Base-by-base conservation (phyloP, 805 yeast species). In the Candida morakotiae region DNA sequence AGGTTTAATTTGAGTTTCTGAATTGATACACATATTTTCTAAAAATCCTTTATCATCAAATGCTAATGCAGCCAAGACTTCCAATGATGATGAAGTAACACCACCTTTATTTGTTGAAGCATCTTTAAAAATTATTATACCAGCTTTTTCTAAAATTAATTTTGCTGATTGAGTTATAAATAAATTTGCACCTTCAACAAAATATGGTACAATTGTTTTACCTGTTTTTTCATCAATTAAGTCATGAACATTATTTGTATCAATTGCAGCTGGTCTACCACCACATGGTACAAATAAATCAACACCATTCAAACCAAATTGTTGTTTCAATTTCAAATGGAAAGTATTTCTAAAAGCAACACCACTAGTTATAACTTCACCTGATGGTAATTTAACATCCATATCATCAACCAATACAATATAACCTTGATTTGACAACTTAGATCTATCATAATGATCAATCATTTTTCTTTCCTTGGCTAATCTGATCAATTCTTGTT, bases 41-140 rank as follows among this genome's bases (percentile, higher is more conserved):
- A 82, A 74, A 69, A 91, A 93, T 24, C 80, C 85, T 36, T 73
- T 76, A 61, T 91, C 98, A 53, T 81, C 88, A 55, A 93, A 83
- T 2, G 96, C 83, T 43, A 91, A 77, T 2, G 98, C 91, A 8
- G 97, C 96, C 49, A 91, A 74, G 9, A 91, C 98, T 64, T 91
- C 98, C 51, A 87, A 71, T 2, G 97, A 89, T 2, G 97, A 88
- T 2, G 97, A 89, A 1, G 98, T 91, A 37, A 91, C 98, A 67
- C 98, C 98, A 55, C 98, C 98, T 67, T 91, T 91, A 67, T 91
- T 91, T 31, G 97, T 88, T 9, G 96, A 86, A 11, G 98, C 96
- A 69, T 91, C 98, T 63, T 93, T 93, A 67, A 87, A 86, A 37
- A 93, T 72, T 37, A 88, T 61, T 36, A 87, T 80, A 27, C 98